Evolutionary conservation across 768 basidiomycete species (phyloP).

Genomic region (Mrakia gelida): DNA sequence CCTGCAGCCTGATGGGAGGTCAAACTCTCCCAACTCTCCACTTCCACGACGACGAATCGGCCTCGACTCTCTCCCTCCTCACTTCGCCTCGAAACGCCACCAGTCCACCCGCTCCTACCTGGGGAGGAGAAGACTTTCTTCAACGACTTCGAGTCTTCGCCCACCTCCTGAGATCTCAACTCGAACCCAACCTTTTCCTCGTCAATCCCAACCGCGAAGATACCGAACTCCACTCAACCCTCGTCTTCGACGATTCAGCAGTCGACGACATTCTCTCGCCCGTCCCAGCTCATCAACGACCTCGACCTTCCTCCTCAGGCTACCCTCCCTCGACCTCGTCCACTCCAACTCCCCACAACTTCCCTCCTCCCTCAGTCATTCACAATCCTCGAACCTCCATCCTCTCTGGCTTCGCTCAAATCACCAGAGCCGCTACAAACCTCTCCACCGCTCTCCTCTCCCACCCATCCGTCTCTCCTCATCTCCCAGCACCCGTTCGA

Average conservation of each 20-base stretch:
- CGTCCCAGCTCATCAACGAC: conserved; percentile 74
- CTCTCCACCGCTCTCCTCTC: conserved; percentile 56
- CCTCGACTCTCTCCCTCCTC: conserved; percentile 51
- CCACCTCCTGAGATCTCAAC: conserved; percentile 74
- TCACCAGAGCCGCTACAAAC: conserved; percentile 59
- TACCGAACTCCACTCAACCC: conserved; percentile 67
- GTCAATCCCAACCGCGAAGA: conserved; percentile 91
- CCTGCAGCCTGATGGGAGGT: conserved; percentile 15
- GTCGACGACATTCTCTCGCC: conserved; percentile 82
- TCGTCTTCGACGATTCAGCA: conserved; percentile 77
- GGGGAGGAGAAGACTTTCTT: conserved; percentile 85
- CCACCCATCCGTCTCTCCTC: conserved; percentile 92
- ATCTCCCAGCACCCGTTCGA: conserved; percentile 88
- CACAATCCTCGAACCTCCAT: conserved; percentile 65
- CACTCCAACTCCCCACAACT: conserved; percentile 59
- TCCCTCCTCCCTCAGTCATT: conserved; percentile 44
- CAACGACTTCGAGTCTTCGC: conserved; percentile 69
- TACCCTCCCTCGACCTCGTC: conserved; percentile 41
- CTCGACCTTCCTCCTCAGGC: conserved; percentile 48
- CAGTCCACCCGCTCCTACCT: conserved; percentile 48
- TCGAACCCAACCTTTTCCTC: conserved; percentile 81
- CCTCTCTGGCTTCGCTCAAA: conserved; percentile 88
- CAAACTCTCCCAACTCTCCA: conserved; percentile 51
- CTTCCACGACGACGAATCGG: conserved; percentile 96
- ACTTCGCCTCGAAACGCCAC: conserved; percentile 42